Base-by-base conservation (phyloP, 805 yeast genomes). In the Candida boleticola region DNA sequence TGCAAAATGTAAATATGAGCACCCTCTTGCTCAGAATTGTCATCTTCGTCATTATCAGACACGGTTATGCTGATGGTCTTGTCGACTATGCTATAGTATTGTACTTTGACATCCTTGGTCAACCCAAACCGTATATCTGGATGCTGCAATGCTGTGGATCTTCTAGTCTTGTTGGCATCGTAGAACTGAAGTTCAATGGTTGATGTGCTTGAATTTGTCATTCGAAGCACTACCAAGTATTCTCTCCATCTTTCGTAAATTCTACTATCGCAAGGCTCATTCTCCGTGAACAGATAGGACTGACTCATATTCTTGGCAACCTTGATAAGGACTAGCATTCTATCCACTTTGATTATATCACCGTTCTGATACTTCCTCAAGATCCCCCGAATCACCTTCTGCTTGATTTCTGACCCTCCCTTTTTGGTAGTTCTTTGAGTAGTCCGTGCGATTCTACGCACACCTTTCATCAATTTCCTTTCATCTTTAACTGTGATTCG, bases 231-330 rank as follows among this genome's bases (percentile, higher is more conserved):
- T 2, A 85, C 83, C 21, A 80, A 65, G 55, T 81, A 87, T 56
- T 90, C 97, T 46, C 74, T 79, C 93, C 97, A 89, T 37, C 89
- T 64, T 43, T 86, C 90, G 7, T 71, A 46, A 1, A 85, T 73
- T 40, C 83, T 63, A 0, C 86, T 70, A 31, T 78, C 79, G 20
- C 71, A 67, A 1, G 73, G 64, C 43, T 78, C 81, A 7, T 61
- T 55, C 45, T 82, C 88, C 11, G 73, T 68, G 44, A 75, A 72
- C 3, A 40, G 31, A 5, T 43, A 25, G 11, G 49, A 32, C 3
- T 38, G 27, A 7, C 44, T 41, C 10, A 60, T 48, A 1, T 53
- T 46, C 4, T 68, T 59, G 10, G 71, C 55, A 25, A 53, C 54
- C 53, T 80, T 82, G 14, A 81, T 74, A 63, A 81, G 64, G 0